phyloP scores from a whole-genome alignment of 768 basidiomycete species.

The Kwoniella dejecticola region DNA sequence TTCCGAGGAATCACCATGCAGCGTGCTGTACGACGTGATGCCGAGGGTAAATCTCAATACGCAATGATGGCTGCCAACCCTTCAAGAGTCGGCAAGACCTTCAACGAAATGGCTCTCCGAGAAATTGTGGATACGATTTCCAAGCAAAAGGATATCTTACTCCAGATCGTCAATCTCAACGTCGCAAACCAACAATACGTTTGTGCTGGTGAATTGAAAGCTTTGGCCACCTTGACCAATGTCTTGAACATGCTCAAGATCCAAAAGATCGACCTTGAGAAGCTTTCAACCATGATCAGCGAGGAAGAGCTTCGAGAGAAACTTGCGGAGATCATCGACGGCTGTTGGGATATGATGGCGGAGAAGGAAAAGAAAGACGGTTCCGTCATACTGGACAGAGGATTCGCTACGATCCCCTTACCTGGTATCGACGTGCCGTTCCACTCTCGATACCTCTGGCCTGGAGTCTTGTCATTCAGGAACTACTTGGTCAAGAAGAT shows the following conservation, averaged over 20 bases:
- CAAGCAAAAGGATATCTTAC: conserved; percentile 70
- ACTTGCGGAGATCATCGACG: conserved; percentile 85
- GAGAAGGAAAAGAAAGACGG: conserved; percentile 80
- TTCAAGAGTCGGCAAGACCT: conserved; percentile 87
- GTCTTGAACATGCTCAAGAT: conserved; percentile 95
- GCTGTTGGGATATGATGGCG: conserved; percentile 72
- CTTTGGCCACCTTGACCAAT: conserved; percentile 90
- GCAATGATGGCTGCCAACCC: conserved; percentile 99
- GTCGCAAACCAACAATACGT: conserved; percentile 98
- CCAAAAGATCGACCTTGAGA: conserved; percentile 81
- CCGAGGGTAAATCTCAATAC: conserved; percentile 89
- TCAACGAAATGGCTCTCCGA: conserved; percentile 91
- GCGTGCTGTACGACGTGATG: conserved; percentile 94
- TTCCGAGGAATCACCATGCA: conserved; percentile 99
- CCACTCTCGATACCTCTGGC: conserved; percentile 99
- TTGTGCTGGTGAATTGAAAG: conserved; percentile 92
- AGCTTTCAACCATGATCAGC: conserved; percentile 84
- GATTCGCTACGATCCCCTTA: conserved; percentile 91
- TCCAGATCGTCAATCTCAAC: conserved; percentile 94
- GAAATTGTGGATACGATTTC: conserved; percentile 94
- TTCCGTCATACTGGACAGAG: conserved; percentile 90
- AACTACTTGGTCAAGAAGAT: conserved; percentile 98
- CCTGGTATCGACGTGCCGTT: conserved; percentile 99
- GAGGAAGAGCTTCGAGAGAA: conserved; percentile 96
- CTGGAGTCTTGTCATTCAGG: conserved; percentile 95